Evolutionary conservation across 2,329 filamentous ascomycete genomes (phyloP), one percentile per base, ranked within the genome.

Genomic region (Colletotrichum euphorbiae): DNA sequence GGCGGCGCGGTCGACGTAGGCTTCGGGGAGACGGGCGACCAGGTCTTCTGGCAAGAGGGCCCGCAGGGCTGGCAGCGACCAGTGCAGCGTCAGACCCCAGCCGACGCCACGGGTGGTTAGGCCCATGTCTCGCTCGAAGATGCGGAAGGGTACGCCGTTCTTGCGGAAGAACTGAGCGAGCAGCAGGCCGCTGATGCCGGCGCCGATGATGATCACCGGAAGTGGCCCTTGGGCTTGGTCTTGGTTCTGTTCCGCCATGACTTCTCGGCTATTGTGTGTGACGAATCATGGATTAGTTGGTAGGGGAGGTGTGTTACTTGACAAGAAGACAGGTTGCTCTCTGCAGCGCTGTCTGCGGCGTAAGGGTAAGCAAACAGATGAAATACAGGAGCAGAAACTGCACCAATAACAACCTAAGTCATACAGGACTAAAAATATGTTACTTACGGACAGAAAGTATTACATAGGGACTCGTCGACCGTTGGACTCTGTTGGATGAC

Each of bases 21-120:
- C 80, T 52, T 85, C 82, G 1, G 82, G 80, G 2, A 89, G 75
- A 0, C 80, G 80, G 2, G 74, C 73, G 3, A 82, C 74, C 6
- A 89, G 75, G 12, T 83, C 76, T 0, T 80, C 73, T 0, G 87
- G 84, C 31, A 90, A 77, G 21, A 90, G 78, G 7, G 79, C 74
- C 50, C 83, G 80, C 45, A 90, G 78, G 1, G 80, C 81, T 0
- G 84, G 80, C 9, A 90, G 80, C 4, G 85, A 86, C 88, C 88
- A 91, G 73, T 90, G 87, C 64, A 91, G 78, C 0, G 88, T 90
- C 64, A 91, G 78, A 3, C 87, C 89, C 89, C 88, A 91, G 69
- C 89, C 88, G 4, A 82, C 78, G 19, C 78, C 84, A 36, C 82
- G 84, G 31, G 80, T 80, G 64, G 76, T 78, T 46, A 85, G 78